Conservation (phyloP, 805 yeast species). For the Kodamaea restingae region DNA sequence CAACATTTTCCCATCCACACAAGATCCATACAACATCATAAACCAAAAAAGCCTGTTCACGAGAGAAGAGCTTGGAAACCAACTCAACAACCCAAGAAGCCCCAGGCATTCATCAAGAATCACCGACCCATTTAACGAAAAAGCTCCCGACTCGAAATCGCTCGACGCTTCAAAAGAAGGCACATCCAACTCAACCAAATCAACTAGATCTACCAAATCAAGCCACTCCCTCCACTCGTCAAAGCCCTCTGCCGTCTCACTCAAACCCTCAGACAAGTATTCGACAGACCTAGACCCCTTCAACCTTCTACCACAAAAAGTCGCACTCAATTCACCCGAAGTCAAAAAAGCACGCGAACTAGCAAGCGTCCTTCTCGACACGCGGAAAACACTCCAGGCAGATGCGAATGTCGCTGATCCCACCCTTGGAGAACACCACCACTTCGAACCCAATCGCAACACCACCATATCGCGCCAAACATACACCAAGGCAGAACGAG, state of each 20-base stretch:
- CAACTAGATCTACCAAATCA: not conserved
- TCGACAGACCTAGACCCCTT: not conserved
- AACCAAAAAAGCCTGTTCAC: no score
- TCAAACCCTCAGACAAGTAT: no score
- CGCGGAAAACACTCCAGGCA: slow-evolving; percentile 38
- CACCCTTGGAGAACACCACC: slow-evolving; percentile 6
- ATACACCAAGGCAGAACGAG: slow-evolving; percentile 46
- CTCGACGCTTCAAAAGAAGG: no score
- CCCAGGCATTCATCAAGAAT: no score
- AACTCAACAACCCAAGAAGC: no score
- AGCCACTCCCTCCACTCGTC: slow-evolving; percentile 4
- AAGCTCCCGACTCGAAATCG: no score
- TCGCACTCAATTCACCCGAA: slow-evolving; percentile 1
- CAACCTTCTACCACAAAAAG: not conserved
- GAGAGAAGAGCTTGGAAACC: no score
- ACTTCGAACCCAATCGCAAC: slow-evolving; percentile 3
- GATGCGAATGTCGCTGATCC: slow-evolving; percentile 41
- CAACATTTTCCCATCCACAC: no score
- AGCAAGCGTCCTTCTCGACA: slow-evolving; percentile 28
- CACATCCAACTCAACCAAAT: no score
- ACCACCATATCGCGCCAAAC: slow-evolving; percentile 31
- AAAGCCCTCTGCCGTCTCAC: no score
- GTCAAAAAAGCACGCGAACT: slow-evolving; percentile 34
- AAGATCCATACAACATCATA: no score
- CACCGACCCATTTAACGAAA: no score